phyloP scores from a whole-genome alignment of 2,329 filamentous ascomycete genomes.

The Ophiostoma ulmi region DNA sequence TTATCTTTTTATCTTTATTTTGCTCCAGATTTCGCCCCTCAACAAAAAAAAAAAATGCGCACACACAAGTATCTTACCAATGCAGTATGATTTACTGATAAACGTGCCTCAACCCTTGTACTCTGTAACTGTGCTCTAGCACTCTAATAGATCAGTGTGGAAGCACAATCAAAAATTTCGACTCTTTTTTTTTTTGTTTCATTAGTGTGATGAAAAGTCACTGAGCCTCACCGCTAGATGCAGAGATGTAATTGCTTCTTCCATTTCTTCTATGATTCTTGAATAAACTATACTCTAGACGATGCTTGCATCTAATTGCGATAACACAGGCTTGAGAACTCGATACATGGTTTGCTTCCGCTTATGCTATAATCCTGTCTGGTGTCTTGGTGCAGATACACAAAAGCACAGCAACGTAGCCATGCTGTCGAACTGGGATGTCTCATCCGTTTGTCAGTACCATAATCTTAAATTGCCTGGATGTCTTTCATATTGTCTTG shows the following conservation, averaged over 20 bases:
- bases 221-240: slow-evolving; percentile 12
- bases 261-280: not conserved
- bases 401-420: not conserved
- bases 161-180: slow-evolving; percentile 2
- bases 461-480: not conserved
- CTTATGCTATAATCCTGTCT: not conserved
- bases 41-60: not conserved
- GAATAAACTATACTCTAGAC: not conserved
- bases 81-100: not conserved
- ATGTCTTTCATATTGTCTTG: not conserved
- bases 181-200: not conserved
- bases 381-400: not conserved
- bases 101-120: not conserved
- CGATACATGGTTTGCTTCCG: not conserved
- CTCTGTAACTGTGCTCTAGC: not conserved
- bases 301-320: not conserved
- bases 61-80: not conserved
- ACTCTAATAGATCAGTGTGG: not conserved
- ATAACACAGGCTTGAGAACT: not conserved
- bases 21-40: not conserved
- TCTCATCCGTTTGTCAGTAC: not conserved
- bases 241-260: not conserved
- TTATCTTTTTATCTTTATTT: not conserved
- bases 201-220: slow-evolving; percentile 6
- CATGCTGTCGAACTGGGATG: not conserved